Evolutionary conservation across 2,329 filamentous ascomycete species (phyloP).

Genomic region (Ophiostoma quercus): DNA sequence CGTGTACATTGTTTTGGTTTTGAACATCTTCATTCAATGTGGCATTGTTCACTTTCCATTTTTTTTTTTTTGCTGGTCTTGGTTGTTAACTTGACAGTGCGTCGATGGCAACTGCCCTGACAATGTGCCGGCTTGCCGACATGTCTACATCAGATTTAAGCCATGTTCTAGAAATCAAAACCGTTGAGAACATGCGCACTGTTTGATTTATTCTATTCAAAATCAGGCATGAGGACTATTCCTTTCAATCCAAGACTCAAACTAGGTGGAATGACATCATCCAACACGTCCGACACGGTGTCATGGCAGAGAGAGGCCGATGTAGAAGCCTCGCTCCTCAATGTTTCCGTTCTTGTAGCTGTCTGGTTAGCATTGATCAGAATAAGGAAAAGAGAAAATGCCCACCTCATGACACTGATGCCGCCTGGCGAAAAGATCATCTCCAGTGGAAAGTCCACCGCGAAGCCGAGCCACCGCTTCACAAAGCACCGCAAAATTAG

Average conservation of each 20-base stretch:
- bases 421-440: slow-evolving; percentile 44
- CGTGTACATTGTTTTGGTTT: not conserved
- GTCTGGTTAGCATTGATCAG: not conserved
- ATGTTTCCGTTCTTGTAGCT: slow-evolving; percentile 36
- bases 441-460: slow-evolving; percentile 38
- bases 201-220: not conserved
- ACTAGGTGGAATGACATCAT: not conserved
- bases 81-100: not conserved
- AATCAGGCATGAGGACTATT: not conserved
- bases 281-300: not conserved
- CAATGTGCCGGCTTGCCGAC: not conserved
- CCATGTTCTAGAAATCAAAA: not conserved
- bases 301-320: slow-evolving; percentile 31
- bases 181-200: not conserved
- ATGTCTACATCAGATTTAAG: not conserved
- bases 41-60: too few species aligned
- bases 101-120: not conserved
- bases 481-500: slow-evolving; percentile 43
- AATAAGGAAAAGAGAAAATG: slow-evolving; percentile 26
- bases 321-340: slow-evolving; percentile 38
- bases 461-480: slow-evolving; percentile 42
- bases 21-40: too few species aligned
- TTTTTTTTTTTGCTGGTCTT: not conserved
- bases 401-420: slow-evolving; percentile 40
- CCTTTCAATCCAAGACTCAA: not conserved